These are phyloP conservation scores for Flueggea neowawraea DNA, from an alignment of 441 rosid species.

Conservation along the genomic window DNA sequence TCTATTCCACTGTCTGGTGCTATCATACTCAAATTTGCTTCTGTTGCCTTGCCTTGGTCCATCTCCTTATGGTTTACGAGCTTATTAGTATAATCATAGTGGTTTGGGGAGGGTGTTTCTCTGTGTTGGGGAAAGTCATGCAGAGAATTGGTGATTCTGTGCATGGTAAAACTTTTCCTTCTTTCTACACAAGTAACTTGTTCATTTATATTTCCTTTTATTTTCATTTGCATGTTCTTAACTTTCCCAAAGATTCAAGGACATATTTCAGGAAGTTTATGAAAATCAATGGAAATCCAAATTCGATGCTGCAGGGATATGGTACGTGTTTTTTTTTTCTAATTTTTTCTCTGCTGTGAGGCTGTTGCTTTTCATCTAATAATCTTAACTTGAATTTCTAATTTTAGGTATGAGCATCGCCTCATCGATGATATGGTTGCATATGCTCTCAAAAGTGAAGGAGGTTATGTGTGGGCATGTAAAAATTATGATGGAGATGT, in stretches of 20 bases:
- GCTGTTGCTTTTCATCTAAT: conserved; percentile 3
- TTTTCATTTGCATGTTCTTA: background rate
- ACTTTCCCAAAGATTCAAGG: conserved; percentile 68
- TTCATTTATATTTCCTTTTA: background rate
- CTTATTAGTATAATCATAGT: too few relatives aligned
- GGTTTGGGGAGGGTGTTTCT: too few relatives aligned
- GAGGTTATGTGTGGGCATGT: conserved; percentile 99
- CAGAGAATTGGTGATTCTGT: too few relatives aligned
- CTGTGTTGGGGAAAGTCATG: too few relatives aligned
- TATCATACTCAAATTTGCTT: background rate
- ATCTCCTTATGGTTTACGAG: too few relatives aligned
- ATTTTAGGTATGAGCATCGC: conserved; percentile 85
- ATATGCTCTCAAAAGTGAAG: conserved; percentile 86
- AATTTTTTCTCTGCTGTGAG: background rate
- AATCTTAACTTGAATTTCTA: conserved; percentile 2
- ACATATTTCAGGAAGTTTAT: conserved; percentile 90
- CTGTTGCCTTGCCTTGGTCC: too few relatives aligned
- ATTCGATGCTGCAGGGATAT: conserved; percentile 80
- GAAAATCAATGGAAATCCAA: conserved; percentile 75
- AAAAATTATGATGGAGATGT: conserved; percentile 98
- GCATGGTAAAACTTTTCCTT: too few relatives aligned
- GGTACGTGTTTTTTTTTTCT: conserved; percentile 40
- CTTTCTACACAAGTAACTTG: background rate
- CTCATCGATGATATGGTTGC: conserved; percentile 98
- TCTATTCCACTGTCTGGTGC: background rate